Percentiles rank a stretch among this genome's conserved stretches.
phyloP scores from a whole-genome alignment of 495 filamentous ascomycete species.

The Bacidia rubella region DNA sequence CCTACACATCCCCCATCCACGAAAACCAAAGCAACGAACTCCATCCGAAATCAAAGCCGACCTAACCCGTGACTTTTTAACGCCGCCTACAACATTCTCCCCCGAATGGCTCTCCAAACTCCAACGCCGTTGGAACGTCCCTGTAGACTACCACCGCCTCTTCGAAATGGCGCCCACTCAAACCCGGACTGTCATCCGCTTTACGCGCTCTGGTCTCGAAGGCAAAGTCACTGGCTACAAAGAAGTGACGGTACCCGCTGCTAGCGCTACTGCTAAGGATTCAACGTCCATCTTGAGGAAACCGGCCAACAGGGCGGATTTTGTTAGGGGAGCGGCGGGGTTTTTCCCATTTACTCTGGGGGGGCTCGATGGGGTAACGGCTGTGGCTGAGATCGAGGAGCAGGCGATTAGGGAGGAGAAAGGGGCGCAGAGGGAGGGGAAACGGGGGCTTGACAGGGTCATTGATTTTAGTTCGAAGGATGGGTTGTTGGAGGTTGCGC shows the following conservation, averaged over 20 bases:
- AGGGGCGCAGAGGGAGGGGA: conserved; percentile 25
- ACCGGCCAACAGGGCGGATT: conserved; percentile 76
- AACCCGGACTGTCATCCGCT: conserved; percentile 81
- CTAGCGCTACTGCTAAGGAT: conserved; percentile 86
- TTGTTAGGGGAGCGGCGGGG: conserved; percentile 87
- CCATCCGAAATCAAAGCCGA: conserved; percentile 47
- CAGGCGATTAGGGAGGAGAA: conserved; percentile 35
- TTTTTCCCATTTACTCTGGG: conserved; percentile 95
- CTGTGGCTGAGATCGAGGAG: conserved; percentile 61
- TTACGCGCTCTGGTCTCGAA: conserved; percentile 83
- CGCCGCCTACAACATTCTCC: conserved; percentile 64
- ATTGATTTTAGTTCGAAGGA: conserved; percentile 68
- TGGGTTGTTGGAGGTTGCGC: conserved; percentile 67
- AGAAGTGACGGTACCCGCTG: conserved; percentile 85
- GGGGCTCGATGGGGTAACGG: conserved; percentile 76
- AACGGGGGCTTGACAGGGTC: conserved; percentile 51
- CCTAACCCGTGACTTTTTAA: conserved; percentile 65
- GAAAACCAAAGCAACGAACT: conserved; percentile 42
- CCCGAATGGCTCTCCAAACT: conserved; percentile 73
- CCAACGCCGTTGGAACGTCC: conserved; percentile 76
- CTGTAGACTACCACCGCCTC: conserved; percentile 60
- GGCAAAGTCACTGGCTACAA: conserved; percentile 87
- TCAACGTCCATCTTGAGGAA: conserved; percentile 83
- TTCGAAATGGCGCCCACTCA: conserved; percentile 84
- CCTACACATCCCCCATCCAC: conserved; percentile 38